Evolutionary conservation across 2,329 filamentous ascomycete genomes (phyloP).

Genomic region (Fusarium sp.): DNA sequence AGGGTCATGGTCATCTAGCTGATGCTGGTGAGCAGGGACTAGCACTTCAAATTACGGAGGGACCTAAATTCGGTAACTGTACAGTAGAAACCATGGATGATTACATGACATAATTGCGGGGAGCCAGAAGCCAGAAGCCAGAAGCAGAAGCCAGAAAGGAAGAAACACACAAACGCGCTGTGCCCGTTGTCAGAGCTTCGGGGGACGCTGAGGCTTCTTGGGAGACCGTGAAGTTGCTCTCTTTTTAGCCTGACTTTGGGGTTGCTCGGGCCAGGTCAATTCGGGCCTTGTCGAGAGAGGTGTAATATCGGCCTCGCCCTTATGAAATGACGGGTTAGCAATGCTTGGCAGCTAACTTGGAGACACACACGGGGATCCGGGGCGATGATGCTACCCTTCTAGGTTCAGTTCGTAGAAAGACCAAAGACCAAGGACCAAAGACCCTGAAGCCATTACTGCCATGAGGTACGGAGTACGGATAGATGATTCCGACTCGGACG

Average conservation of each 20-base stretch:
- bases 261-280: conserved; percentile 47
- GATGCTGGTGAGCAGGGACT: conserved; percentile 49
- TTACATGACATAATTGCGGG: conserved; percentile 64
- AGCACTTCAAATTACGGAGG: conserved; percentile 53
- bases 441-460: not conserved
- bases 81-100: conserved; percentile 51
- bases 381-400: conserved; percentile 27
- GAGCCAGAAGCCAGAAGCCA: conserved; percentile 33
- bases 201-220: conserved; percentile 41
- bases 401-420: conserved; percentile 14
- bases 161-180: conserved; percentile 35
- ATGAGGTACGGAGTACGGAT: not conserved
- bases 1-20: conserved; percentile 35
- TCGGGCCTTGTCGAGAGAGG: conserved; percentile 41
- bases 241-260: conserved; percentile 38
- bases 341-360: conserved; percentile 33
- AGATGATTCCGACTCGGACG: conserved; percentile 1
- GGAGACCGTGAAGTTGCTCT: conserved; percentile 36
- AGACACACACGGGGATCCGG: conserved; percentile 30
- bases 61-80: conserved; percentile 51
- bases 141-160: conserved; percentile 3
- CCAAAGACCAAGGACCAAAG: too few relatives aligned
- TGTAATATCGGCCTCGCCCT: conserved; percentile 28
- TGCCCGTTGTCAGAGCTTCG: conserved; percentile 33
- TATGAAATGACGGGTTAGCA: conserved; percentile 36